These are phyloP conservation scores for Aspergillus oerlinghausenensis DNA, from an alignment of 2,329 filamentous ascomycete genomes.

Conservation along the genomic window DNA sequence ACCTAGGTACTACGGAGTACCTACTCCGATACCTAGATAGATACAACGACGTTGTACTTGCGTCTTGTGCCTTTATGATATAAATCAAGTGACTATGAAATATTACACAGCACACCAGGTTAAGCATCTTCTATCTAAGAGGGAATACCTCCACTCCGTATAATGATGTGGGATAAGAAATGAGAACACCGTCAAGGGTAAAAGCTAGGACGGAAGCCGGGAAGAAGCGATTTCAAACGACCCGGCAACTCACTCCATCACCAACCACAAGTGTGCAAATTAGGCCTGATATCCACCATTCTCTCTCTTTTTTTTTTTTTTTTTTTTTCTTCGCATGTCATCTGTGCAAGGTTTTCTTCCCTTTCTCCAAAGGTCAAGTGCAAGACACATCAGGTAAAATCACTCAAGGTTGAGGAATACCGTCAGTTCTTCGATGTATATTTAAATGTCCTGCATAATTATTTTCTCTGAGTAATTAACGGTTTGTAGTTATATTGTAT, in stretches of 20 bases:
- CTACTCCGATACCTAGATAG: background rate
- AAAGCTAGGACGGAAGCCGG: constrained; percentile 8
- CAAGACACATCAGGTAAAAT: background rate
- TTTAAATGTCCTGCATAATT: background rate
- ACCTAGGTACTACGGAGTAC: background rate
- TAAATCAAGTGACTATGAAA: background rate
- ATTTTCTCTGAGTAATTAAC: background rate
- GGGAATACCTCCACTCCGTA: background rate
- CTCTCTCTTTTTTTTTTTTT: constrained; percentile 8
- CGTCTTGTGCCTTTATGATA: background rate
- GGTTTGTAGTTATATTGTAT: background rate
- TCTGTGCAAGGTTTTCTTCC: background rate
- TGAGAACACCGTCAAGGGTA: background rate
- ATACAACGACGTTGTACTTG: background rate
- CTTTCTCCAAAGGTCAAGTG: background rate
- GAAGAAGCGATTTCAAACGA: constrained; percentile 15
- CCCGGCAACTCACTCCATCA: constrained; percentile 4
- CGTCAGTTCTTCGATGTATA: background rate
- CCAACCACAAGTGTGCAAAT: constrained; percentile 13
- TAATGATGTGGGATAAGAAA: background rate
- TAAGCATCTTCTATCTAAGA: background rate
- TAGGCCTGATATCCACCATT: constrained; percentile 11
- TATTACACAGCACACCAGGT: background rate
- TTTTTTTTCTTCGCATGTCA: constrained; percentile 6
- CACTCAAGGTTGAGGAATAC: background rate